phyloP scores from a whole-genome alignment of 2,329 filamentous ascomycete genomes.

The Xylaria sp. region DNA sequence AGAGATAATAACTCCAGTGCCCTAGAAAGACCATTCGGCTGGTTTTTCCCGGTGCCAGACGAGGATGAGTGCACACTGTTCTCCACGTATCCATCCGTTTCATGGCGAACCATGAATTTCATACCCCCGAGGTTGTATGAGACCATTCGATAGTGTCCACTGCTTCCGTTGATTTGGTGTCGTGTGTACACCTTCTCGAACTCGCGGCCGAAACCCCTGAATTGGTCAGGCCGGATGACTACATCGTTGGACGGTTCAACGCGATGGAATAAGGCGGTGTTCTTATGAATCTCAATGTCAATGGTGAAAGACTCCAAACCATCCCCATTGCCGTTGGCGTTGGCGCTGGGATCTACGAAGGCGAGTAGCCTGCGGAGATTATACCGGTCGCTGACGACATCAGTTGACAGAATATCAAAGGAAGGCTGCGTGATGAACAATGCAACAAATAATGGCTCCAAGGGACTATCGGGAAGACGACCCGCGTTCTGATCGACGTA shows the following conservation, averaged over 20 bases:
- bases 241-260: not conserved
- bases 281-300: not conserved
- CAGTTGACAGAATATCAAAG: not conserved
- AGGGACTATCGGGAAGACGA: not conserved
- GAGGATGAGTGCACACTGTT: not conserved
- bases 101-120: not conserved
- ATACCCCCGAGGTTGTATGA: not conserved
- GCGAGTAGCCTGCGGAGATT: not conserved
- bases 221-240: not conserved
- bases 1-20: not conserved
- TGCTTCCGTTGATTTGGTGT: not conserved
- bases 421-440: not conserved
- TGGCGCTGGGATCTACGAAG: not conserved
- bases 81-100: conserved; percentile 3
- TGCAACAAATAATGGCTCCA: not conserved
- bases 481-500: not conserved
- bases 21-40: not conserved
- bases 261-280: not conserved
- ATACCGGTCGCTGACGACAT: not conserved
- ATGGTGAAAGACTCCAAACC: not conserved
- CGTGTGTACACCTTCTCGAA: not conserved
- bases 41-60: not conserved
- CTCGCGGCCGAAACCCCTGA: not conserved
- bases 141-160: not conserved
- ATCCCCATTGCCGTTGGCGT: not conserved